phyloP scores from a whole-genome alignment of 106 monocot species.

The Phalaenopsis equestris region DNA sequence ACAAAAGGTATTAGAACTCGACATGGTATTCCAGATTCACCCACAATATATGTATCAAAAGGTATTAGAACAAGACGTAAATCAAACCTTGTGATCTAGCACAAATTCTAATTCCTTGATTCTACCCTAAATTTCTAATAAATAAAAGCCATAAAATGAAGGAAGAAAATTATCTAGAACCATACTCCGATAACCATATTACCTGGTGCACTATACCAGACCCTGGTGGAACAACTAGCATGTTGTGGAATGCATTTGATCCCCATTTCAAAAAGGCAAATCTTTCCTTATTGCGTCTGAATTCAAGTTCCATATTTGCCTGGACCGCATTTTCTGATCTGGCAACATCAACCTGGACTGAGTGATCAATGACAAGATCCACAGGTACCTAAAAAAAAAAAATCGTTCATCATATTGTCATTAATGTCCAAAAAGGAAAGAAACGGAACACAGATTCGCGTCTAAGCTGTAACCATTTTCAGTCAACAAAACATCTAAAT shows the following conservation, averaged over 20 bases:
- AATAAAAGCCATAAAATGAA: background rate
- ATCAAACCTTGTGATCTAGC: background rate
- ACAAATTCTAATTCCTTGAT: background rate
- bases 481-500: background rate
- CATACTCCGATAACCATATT: background rate
- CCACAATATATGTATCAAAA: constrained; percentile 14
- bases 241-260: constrained; percentile 75
- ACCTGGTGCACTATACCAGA: constrained; percentile 99
- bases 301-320: constrained; percentile 90
- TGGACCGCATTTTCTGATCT: constrained; percentile 84
- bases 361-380: constrained; percentile 73
- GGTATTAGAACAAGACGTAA: background rate
- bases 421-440: background rate
- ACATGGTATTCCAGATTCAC: constrained; percentile 87
- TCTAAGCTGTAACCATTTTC: background rate
- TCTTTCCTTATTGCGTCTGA: constrained; percentile 80
- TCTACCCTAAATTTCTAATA: background rate
- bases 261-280: constrained; percentile 97
- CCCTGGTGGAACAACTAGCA: constrained; percentile 98
- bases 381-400: constrained; percentile 61
- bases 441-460: background rate
- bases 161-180: background rate
- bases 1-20: constrained; percentile 27
- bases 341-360: constrained; percentile 85
- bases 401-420: background rate